Base-by-base conservation (phyloP, 2,329 filamentous ascomycete genomes). In the Phoma sp. region DNA sequence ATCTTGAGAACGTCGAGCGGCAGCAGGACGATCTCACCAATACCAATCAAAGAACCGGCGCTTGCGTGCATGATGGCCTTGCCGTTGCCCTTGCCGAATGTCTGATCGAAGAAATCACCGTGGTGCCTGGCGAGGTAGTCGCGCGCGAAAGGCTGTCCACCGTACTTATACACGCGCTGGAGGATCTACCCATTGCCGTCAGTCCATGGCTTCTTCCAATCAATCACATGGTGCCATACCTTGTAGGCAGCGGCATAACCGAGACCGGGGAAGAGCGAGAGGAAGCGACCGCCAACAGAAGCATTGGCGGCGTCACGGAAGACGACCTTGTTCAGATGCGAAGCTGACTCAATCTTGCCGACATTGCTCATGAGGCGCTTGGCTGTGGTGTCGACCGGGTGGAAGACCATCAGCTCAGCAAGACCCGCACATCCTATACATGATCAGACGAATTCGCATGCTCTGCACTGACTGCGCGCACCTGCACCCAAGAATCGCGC, bases 291-390 rank as follows among this genome's bases (percentile, higher is more conserved):
- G 50, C 83, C 83, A 29, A 84, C 66, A 5, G 91, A 75, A 25
- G 91, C 93, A 56, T 78, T 71, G 63, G 93, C 92, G 77, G 88
- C 90, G 68, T 96, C 89, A 78, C 87, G 95, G 86, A 99, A 99
- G 74, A 99, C 89, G 77, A 99, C 92, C 63, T 86, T 79, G 80
- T 96, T 98, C 70, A 99, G 81, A 73, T 91, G 86, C 51, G 83
- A 73, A 25, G 79, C 67, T 47, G 79, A 83, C 51, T 78, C 72
- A 66, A 90, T 84, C 82, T 82, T 90, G 73, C 86, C 86, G 76
- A 96, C 89, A 79, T 99, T 97, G 86, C 92, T 97, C 95, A 99
- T 99, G 78, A 99, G 86, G 66, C 95, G 91, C 84, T 99, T 99
- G 61, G 95, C 93, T 70, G 96, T 97, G 45, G 95, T 99, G 79